phyloP scores from a whole-genome alignment of 2,329 filamentous ascomycete genomes.

The Aspergillus proliferans region DNA sequence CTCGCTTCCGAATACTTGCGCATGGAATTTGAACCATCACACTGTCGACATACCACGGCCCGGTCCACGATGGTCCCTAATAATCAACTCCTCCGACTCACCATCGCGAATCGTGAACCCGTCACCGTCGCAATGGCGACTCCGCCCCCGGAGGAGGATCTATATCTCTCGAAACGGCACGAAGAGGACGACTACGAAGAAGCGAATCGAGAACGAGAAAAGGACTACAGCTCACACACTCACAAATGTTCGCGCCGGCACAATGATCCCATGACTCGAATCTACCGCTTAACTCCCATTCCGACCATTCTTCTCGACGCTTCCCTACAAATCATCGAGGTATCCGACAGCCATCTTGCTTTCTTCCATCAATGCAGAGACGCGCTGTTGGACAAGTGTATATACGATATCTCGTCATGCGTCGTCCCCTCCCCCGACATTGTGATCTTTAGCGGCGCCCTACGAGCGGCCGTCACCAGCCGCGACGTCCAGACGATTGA shows the following conservation, averaged over 20 bases:
- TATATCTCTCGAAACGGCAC: background rate
- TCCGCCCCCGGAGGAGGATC: conserved; percentile 19
- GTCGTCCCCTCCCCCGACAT: conserved; percentile 31
- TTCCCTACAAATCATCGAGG: conserved; percentile 32
- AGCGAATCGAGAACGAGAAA: background rate
- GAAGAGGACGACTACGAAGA: background rate
- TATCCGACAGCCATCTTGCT: conserved; percentile 40
- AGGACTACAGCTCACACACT: background rate
- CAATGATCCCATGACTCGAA: conserved; percentile 14
- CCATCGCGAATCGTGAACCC: conserved; percentile 13
- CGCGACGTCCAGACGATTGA: conserved; percentile 30
- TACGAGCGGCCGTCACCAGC: conserved; percentile 33
- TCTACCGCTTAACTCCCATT: conserved; percentile 27
- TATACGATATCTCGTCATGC: conserved; percentile 35
- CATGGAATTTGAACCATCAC: background rate
- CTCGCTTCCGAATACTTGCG: background rate
- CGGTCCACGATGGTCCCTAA: background rate
- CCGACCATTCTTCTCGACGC: conserved; percentile 36
- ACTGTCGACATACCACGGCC: background rate
- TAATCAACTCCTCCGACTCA: conserved; percentile 18
- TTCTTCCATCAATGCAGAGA: conserved; percentile 29
- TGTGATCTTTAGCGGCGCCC: conserved; percentile 29
- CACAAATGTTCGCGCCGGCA: background rate
- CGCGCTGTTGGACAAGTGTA: conserved; percentile 29
- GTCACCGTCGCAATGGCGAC: conserved; percentile 16